These are phyloP conservation scores for Botrytis pseudocinerea DNA, from an alignment of 2,329 filamentous ascomycete genomes.

Conservation along the genomic window DNA sequence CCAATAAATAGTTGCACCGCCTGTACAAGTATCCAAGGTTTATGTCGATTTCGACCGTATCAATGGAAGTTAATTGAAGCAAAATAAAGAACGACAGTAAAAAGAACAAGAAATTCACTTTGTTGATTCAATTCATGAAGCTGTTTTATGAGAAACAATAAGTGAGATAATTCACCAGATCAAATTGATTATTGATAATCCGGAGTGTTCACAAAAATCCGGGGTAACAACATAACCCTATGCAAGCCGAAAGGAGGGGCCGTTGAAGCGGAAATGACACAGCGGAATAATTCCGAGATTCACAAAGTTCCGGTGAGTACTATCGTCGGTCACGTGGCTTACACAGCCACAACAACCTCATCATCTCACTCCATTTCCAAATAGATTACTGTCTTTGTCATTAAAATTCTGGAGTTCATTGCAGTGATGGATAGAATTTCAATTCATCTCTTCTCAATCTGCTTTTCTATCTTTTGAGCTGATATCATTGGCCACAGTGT, in stretches of 20 bases:
- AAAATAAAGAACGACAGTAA: neutral
- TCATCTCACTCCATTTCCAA: neutral
- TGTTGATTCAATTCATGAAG: neutral
- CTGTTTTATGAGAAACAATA: neutral
- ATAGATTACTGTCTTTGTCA: neutral
- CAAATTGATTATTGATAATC: neutral
- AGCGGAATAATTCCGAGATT: neutral
- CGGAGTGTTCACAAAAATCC: neutral
- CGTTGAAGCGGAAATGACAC: neutral
- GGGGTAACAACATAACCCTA: neutral
- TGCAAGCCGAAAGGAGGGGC: neutral
- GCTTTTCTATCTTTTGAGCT: neutral
- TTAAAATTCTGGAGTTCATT: neutral
- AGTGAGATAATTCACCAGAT: neutral
- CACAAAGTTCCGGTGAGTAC: neutral
- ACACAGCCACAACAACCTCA: neutral
- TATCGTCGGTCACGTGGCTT: neutral
- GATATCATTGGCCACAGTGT: neutral
- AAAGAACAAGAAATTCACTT: neutral
- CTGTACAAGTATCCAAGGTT: no score
- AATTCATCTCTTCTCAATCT: neutral
- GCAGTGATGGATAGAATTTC: neutral
- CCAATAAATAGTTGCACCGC: neutral
- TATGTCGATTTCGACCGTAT: neutral
- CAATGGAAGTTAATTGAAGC: neutral